A percentile compares a stretch with the other conserved stretches of the same genome.
Conservation (phyloP, 768 basidiomycete genomes). For the Suillus variegatus region DNA sequence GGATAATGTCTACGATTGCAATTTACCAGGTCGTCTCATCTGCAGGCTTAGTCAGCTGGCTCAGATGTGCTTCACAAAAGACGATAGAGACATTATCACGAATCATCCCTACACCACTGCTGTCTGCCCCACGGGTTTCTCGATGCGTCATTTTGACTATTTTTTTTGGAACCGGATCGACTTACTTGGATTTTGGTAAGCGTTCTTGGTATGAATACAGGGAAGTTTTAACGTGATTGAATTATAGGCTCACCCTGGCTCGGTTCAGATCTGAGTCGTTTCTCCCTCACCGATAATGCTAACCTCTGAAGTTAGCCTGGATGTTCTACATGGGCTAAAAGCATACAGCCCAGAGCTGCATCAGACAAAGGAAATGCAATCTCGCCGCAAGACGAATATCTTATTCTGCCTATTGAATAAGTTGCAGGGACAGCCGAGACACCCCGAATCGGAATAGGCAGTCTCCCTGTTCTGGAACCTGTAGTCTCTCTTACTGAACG, state of each 20-base stretch:
- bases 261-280: neutral
- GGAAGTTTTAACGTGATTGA: neutral
- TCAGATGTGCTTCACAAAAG: neutral
- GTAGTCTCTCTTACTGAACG: neutral
- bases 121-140: neutral
- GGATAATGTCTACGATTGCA: neutral
- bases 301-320: neutral
- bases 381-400: neutral
- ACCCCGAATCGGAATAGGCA: neutral
- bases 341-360: neutral
- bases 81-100: neutral
- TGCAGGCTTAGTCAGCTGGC: neutral
- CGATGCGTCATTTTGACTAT: neutral
- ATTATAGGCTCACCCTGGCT: neutral
- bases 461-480: neutral
- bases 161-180: neutral
- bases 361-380: neutral
- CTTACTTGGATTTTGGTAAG: neutral
- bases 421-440: neutral
- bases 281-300: neutral
- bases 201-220: neutral
- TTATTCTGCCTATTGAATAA: neutral
- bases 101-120: neutral
- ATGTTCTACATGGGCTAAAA: neutral
- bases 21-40: neutral